Conservation (phyloP, 2,329 filamentous ascomycete genomes). For the Emmonsiellopsis sp. region DNA sequence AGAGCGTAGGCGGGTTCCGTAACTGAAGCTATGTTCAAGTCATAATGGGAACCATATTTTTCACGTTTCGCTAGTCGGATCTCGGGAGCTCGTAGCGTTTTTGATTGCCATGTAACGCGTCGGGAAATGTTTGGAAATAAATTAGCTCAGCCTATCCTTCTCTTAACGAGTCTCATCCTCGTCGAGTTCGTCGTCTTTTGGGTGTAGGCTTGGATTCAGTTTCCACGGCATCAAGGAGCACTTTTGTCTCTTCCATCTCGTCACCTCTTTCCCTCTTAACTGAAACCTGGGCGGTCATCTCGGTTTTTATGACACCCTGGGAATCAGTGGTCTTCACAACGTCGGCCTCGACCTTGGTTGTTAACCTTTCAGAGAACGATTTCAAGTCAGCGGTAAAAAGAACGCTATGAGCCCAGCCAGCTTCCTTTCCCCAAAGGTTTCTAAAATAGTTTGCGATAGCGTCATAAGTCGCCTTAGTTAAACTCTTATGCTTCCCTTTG, state of each 20-base stretch:
- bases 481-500: constrained; percentile 68
- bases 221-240: neutral
- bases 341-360: constrained; percentile 26
- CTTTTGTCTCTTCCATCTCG: neutral
- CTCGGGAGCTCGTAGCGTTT: too few species aligned
- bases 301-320: neutral
- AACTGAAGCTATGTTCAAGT: too few species aligned
- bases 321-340: neutral
- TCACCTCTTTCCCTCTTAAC: constrained; percentile 7
- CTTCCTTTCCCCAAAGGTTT: constrained; percentile 80
- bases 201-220: neutral
- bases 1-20: too few species aligned
- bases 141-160: too few species aligned
- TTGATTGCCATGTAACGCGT: too few species aligned
- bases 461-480: constrained; percentile 83
- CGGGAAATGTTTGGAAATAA: too few species aligned
- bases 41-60: too few species aligned
- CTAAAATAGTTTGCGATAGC: constrained; percentile 86
- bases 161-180: neutral
- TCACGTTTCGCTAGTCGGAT: too few species aligned
- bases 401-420: constrained; percentile 96
- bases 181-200: constrained; percentile 8
- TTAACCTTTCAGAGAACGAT: constrained; percentile 64
- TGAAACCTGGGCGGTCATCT: neutral
- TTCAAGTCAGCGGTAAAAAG: constrained; percentile 88